Conservation (phyloP, 768 basidiomycete genomes). For the Lentinula sp. region DNA sequence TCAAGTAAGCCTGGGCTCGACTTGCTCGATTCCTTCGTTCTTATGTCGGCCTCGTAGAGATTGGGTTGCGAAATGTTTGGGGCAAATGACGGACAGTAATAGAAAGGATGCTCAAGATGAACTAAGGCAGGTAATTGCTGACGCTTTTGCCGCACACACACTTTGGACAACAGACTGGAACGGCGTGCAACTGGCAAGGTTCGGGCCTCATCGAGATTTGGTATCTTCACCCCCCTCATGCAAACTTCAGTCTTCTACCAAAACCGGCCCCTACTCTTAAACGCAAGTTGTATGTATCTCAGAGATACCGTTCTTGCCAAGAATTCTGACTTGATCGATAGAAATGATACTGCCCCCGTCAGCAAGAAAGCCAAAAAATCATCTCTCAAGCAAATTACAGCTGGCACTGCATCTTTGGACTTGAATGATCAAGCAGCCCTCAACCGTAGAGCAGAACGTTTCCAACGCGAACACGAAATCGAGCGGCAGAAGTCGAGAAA, state of each 20-base stretch:
- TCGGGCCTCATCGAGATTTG: constrained; percentile 13
- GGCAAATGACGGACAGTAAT: constrained; percentile 86
- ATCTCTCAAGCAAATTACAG: constrained; percentile 42
- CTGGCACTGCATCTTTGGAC: constrained; percentile 36
- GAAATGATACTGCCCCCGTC: constrained; percentile 32
- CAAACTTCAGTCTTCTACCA: constrained; percentile 43
- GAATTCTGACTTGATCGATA: constrained; percentile 11
- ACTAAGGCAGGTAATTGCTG: constrained; percentile 94
- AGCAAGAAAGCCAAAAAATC: constrained; percentile 57
- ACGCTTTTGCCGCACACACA: constrained; percentile 78
- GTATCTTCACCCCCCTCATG: constrained; percentile 13
- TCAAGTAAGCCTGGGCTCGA: constrained; percentile 47
- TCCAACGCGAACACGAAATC: constrained; percentile 85
- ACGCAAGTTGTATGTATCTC: constrained; percentile 56
- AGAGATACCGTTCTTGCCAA: neutral
- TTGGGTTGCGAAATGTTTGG: constrained; percentile 92
- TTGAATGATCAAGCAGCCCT: constrained; percentile 64
- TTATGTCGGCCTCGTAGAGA: constrained; percentile 44
- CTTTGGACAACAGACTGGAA: constrained; percentile 96
- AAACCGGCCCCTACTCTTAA: constrained; percentile 57
- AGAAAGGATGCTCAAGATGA: constrained; percentile 86
- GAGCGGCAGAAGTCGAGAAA: constrained; percentile 58
- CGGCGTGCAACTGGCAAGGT: constrained; percentile 85
- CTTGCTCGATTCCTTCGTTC: neutral
- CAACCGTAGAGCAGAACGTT: constrained; percentile 78